Percentiles rank a stretch among this genome's conserved stretches.
Evolutionary conservation across 108 stramenopile species (phyloP).

Genomic region (Nitzschia palea): DNA sequence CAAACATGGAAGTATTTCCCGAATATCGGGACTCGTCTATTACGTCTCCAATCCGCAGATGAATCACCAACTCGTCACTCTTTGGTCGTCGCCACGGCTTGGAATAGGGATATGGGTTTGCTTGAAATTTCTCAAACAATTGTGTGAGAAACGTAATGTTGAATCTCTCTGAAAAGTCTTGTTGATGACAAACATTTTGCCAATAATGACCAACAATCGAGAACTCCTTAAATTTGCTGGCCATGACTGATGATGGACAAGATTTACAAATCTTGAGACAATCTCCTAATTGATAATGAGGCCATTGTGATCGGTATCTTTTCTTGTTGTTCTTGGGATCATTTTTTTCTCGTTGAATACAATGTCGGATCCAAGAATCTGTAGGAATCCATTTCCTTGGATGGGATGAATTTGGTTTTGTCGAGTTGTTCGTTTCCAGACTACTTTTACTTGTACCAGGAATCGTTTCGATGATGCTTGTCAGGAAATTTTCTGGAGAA

Average conservation of each 20-base stretch:
- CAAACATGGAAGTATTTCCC: conserved; percentile 1
- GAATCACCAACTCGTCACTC: conserved; percentile 3
- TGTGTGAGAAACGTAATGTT: neutral
- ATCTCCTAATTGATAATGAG: too few relatives aligned
- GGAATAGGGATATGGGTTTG: neutral
- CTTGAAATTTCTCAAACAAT: neutral
- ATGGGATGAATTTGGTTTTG: too few relatives aligned
- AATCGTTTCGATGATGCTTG: too few relatives aligned
- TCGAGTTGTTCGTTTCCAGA: too few relatives aligned
- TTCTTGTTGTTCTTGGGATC: too few relatives aligned
- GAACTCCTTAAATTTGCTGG: neutral
- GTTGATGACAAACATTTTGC: neutral
- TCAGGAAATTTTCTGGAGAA: too few relatives aligned
- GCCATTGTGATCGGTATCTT: too few relatives aligned
- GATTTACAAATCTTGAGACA: too few relatives aligned
- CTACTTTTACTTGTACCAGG: too few relatives aligned
- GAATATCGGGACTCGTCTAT: conserved; percentile 20
- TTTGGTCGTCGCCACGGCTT: neutral
- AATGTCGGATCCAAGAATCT: neutral
- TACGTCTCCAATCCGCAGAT: conserved; percentile 15
- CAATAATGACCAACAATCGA: neutral
- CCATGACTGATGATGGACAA: neutral
- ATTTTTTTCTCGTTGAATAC: too few relatives aligned
- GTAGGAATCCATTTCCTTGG: neutral
- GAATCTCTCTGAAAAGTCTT: too few relatives aligned